Base-by-base conservation (phyloP, 176 grass and related monocot species). In the Puya raimondii region DNA sequence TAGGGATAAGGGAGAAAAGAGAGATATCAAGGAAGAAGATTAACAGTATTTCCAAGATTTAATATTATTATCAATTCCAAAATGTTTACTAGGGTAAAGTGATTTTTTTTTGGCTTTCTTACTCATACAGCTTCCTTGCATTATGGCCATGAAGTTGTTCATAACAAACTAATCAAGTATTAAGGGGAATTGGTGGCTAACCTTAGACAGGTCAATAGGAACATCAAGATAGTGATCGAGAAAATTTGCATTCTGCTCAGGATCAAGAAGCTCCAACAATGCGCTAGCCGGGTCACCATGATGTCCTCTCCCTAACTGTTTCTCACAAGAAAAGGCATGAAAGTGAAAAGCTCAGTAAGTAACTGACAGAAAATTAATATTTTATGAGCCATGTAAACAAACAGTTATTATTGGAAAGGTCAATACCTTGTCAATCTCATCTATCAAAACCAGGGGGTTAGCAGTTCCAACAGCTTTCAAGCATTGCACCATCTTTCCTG, bases 401-500 rank as follows among this genome's bases (percentile, higher is more conserved):
- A 70, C 27, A 47, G 56, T 21, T 48, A 23, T 68, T 20, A 42
- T 22, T 77, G 20, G 42, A 16, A 63, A 21, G 16, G 27, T 70
- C 64, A 51, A 71, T 80, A 99, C 94, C 94, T 99, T 99, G 74
- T 99, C 94, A 17, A 99, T 99, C 70, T 99, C 94, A 80, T 99
- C 94, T 79, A 99, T 99, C 72, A 99, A 67, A 64, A 99, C 94
- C 27, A 99, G 74, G 74, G 94, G 94, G 73, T 99, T 99, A 73
- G 89, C 86, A 77, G 94, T 99, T 70, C 87, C 89, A 57, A 99
- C 89, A 51, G 75, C 83, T 77, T 99, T 99, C 65, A 99, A 83
- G 82, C 94, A 99, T 63, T 99, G 94, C 75, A 99, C 94, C 89
- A 99, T 99, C 82, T 99, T 99, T 79, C 94, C 94, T 68, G 94